Conservation (phyloP, 768 basidiomycete genomes). For the Xanthoconium stramineum region DNA sequence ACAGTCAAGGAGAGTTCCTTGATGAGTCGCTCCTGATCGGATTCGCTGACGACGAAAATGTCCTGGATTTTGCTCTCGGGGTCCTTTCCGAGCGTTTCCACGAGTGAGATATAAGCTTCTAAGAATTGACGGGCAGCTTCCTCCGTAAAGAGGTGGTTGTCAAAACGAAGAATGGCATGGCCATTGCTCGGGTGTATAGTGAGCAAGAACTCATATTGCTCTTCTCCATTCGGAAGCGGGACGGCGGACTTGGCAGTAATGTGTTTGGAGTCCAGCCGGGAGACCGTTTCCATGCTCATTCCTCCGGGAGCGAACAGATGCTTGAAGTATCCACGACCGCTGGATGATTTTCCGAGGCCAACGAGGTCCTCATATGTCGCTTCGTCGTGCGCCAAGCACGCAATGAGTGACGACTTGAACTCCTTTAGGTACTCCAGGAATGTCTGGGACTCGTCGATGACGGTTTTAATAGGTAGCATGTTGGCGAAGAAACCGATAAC, state of each 20-base stretch:
- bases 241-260: slow-evolving; percentile 16
- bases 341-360: slow-evolving; percentile 22
- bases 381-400: slow-evolving; percentile 24
- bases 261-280: slow-evolving; percentile 17
- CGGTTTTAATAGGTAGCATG: slow-evolving; percentile 30
- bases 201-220: slow-evolving; percentile 22
- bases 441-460: slow-evolving; percentile 22
- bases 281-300: slow-evolving; percentile 26
- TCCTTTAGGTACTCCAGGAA: slow-evolving; percentile 23
- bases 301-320: slow-evolving; percentile 31
- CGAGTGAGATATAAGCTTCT: slow-evolving; percentile 28
- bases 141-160: slow-evolving; percentile 29
- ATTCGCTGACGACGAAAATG: slow-evolving; percentile 13
- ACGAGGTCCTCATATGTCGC: slow-evolving; percentile 32
- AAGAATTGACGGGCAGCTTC: slow-evolving; percentile 29
- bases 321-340: slow-evolving; percentile 30
- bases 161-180: slow-evolving; percentile 26
- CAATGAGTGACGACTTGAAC: slow-evolving; percentile 24
- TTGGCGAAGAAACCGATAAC: slow-evolving; percentile 32
- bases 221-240: slow-evolving; percentile 29
- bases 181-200: slow-evolving; percentile 26
- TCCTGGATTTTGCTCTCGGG: slow-evolving; percentile 16
- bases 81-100: slow-evolving; percentile 21
- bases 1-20: slow-evolving; percentile 25
- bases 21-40: slow-evolving; percentile 18